Evolutionary conservation across 805 yeast genomes (phyloP).

Genomic region (Wickerhamiella parazyma): DNA sequence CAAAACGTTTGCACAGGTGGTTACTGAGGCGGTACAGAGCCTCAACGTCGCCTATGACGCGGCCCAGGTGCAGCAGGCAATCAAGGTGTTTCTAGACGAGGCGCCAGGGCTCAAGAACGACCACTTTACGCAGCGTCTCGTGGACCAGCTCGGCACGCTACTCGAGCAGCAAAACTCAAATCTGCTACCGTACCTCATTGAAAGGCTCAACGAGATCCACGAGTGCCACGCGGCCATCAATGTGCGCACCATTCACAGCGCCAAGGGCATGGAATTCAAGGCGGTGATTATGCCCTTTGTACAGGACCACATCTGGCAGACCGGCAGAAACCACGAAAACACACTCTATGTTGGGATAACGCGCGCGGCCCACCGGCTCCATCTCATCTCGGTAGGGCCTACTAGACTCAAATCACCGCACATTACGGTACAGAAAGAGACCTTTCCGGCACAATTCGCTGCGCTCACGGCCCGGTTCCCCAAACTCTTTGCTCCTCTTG

Average conservation of each 20-base stretch:
- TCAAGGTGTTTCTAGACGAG: not conserved
- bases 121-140: conserved; percentile 15
- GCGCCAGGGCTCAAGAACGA: not conserved
- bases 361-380: not conserved
- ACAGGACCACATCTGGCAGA: not conserved
- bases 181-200: not conserved
- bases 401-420: not conserved
- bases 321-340: not conserved
- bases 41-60: not conserved
- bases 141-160: conserved; percentile 6
- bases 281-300: conserved; percentile 41
- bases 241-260: conserved; percentile 77
- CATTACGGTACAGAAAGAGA: not conserved
- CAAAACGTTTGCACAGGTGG: not conserved
- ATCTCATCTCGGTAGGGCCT: not conserved
- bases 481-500: not conserved
- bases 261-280: conserved; percentile 95
- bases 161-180: not conserved
- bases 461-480: not conserved
- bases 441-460: not conserved
- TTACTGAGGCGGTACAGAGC: not conserved
- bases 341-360: conserved; percentile 4
- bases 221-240: conserved; percentile 25
- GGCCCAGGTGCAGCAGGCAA: too few relatives aligned
- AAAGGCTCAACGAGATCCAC: not conserved